phyloP scores from a whole-genome alignment of 2,329 filamentous ascomycete species.

The Rosellinia necatrix region DNA sequence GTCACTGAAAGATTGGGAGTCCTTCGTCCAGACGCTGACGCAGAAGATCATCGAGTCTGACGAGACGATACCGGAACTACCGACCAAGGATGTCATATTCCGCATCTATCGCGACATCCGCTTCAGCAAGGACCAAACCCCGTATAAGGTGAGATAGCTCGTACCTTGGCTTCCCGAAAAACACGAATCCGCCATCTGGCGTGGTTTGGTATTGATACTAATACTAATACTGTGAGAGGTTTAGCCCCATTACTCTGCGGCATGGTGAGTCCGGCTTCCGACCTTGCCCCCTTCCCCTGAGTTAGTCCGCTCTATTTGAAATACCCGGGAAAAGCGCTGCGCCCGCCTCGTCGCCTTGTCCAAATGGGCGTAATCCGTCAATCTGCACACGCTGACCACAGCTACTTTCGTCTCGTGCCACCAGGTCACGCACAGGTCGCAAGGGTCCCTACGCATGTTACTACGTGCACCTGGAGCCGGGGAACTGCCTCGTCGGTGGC shows the following conservation, averaged over 20 bases:
- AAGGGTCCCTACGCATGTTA: slow-evolving; percentile 90
- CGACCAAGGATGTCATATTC: slow-evolving; percentile 83
- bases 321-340: too few relatives aligned
- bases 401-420: not conserved
- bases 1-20: slow-evolving; percentile 79
- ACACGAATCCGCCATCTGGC: not conserved
- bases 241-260: slow-evolving; percentile 80
- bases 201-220: too few relatives aligned
- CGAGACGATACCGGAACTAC: slow-evolving; percentile 83
- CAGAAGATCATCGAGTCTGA: slow-evolving; percentile 73
- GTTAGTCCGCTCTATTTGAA: not conserved
- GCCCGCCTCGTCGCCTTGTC: too few relatives aligned
- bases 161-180: not conserved
- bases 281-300: not conserved
- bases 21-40: slow-evolving; percentile 75
- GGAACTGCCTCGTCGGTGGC: slow-evolving; percentile 73
- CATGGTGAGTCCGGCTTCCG: slow-evolving; percentile 58
- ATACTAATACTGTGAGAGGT: not conserved
- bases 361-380: not conserved
- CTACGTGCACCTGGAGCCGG: slow-evolving; percentile 82
- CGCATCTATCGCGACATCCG: slow-evolving; percentile 86
- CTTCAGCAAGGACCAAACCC: slow-evolving; percentile 82
- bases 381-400: slow-evolving; percentile 30
- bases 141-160: slow-evolving; percentile 72
- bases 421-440: slow-evolving; percentile 77